Evolutionary conservation across 1,139 yeast species (phyloP), one percentile per base, ranked within the genome.

Genomic region (Candida buenavistaensis): DNA sequence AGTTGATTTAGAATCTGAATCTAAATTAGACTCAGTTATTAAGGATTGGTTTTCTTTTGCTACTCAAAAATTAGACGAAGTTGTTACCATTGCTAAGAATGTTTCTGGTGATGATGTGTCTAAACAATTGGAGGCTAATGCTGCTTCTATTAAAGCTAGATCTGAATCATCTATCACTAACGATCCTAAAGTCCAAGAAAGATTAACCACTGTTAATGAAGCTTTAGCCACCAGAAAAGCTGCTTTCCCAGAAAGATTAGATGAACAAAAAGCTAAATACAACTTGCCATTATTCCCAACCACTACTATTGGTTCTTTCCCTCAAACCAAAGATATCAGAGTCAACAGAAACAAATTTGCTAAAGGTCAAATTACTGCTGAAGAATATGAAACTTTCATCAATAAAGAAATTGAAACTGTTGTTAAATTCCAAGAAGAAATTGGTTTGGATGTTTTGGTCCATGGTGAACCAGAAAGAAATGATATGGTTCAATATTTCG

Each of bases 401-500:
- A 87, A 92, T 77, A 78, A 89, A 75, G 97, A 92, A 78, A 92
- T 92, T 57, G 94, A 86, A 66, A 80, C 76, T 46, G 97, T 90
- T 59, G 88, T 92, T 71, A 85, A 87, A 77, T 92, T 92, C 94
- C 98, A 92, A 80, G 98, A 92, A 75, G 96, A 92, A 68, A 80
- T 90, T 61, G 98, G 95, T 55, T 82, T 92, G 62, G 98, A 92
- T 65, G 98, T 92, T 55, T 78, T 90, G 57, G 98, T 92, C 51
- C 98, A 92, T 73, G 98, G 98, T 78, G 98, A 92, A 78, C 98
- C 98, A 71, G 98, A 94, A 81, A 87, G 98, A 83, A 92, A 92
- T 76, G 98, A 92, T 78, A 92, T 92, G 98, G 98, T 92, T 61
- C 98, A 92, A 79, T 92, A 92, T 83, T 92, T 92, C 54, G 98